Conservation (phyloP, 331 rosid genomes). For the Saraca asoca region DNA sequence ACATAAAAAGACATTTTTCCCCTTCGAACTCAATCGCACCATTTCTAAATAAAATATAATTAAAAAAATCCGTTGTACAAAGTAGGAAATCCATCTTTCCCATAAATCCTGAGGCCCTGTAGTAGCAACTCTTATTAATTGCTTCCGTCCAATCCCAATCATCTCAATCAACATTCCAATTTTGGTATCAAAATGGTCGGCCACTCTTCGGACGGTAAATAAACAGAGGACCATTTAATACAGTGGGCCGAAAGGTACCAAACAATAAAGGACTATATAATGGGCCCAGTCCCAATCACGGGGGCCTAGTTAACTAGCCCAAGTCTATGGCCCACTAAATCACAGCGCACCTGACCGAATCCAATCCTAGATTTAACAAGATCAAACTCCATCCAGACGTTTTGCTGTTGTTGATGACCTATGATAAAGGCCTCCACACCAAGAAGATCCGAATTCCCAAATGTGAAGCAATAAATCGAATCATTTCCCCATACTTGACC, state of each 20-base stretch:
- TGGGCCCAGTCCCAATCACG: background rate
- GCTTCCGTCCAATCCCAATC: background rate
- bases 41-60: background rate
- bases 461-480: slow-evolving; percentile 70
- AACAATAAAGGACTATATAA: background rate
- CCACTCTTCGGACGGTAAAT: background rate
- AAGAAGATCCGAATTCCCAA: slow-evolving; percentile 79
- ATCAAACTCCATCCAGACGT: slow-evolving; percentile 86
- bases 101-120: background rate
- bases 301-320: slow-evolving; percentile 40
- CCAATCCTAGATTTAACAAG: slow-evolving; percentile 65
- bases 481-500: slow-evolving; percentile 51
- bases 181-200: slow-evolving; percentile 1
- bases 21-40: too few relatives aligned
- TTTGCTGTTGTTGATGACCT: slow-evolving; percentile 89
- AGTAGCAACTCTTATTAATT: background rate
- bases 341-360: slow-evolving; percentile 59
- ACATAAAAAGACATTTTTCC: too few relatives aligned
- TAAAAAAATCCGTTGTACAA: slow-evolving; percentile 4
- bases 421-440: slow-evolving; percentile 80
- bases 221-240: background rate
- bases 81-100: background rate
- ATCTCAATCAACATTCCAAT: background rate
- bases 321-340: slow-evolving; percentile 55
- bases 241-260: background rate